phyloP scores from a whole-genome alignment of 2,329 filamentous ascomycete species.

The Nannizziopsis barbatae region DNA sequence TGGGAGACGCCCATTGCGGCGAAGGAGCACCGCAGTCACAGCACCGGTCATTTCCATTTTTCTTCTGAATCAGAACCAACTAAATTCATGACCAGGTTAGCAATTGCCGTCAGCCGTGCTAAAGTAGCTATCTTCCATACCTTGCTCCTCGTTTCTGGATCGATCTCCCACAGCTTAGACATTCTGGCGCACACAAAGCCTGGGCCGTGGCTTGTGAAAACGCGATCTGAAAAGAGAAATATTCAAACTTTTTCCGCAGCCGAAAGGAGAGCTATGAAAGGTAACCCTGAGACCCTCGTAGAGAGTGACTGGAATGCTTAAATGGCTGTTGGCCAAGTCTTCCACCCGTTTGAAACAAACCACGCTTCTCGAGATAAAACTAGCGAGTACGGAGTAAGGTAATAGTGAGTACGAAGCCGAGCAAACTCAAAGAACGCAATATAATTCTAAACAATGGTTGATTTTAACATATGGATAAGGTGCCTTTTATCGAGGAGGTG shows the following conservation, averaged over 20 bases:
- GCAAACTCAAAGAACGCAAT: too few relatives aligned
- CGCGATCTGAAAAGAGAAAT: background rate
- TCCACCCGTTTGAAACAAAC: too few relatives aligned
- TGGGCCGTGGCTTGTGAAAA: background rate
- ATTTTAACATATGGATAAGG: too few relatives aligned
- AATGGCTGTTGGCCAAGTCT: too few relatives aligned
- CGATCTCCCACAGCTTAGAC: slow-evolving; percentile 95
- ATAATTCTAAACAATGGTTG: too few relatives aligned
- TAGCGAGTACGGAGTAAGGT: too few relatives aligned
- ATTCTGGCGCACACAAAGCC: slow-evolving; percentile 17
- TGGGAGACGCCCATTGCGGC: slow-evolving; percentile 92
- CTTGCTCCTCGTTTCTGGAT: slow-evolving; percentile 93
- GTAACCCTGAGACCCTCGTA: too few relatives aligned
- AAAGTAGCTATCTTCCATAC: slow-evolving; percentile 37
- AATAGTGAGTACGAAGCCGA: too few relatives aligned
- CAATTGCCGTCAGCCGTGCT: background rate
- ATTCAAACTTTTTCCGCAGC: background rate
- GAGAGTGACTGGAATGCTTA: too few relatives aligned
- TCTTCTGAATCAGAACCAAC: slow-evolving; percentile 85
- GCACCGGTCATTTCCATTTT: slow-evolving; percentile 76
- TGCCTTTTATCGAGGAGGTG: too few relatives aligned
- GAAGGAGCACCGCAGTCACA: slow-evolving; percentile 93
- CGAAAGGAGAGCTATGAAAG: too few relatives aligned
- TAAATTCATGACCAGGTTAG: slow-evolving; percentile 28
- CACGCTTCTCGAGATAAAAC: too few relatives aligned